Conservation (phyloP, 2,329 filamentous ascomycete genomes). For the Pochonia chlamydosporia region DNA sequence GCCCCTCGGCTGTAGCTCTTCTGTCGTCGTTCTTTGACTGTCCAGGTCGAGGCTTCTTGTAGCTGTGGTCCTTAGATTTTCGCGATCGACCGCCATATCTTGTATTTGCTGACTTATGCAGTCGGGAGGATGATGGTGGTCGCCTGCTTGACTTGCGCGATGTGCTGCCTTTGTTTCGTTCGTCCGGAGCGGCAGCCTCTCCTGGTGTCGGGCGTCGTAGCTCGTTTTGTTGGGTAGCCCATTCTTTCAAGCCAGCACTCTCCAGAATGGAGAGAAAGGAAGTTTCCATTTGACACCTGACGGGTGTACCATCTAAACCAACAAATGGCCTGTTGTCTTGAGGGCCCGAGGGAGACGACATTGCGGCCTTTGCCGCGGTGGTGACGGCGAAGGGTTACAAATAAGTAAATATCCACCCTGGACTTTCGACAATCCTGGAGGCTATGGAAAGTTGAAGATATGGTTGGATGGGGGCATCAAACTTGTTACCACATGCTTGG, state of each 20-base stretch:
- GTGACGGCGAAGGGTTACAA: too few relatives aligned
- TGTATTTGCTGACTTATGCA: not conserved
- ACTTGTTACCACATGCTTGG: too few relatives aligned
- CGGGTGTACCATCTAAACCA: conserved; percentile 7
- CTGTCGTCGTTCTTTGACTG: not conserved
- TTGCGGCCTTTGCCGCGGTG: too few relatives aligned
- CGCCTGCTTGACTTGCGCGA: not conserved
- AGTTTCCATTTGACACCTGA: conserved; percentile 10
- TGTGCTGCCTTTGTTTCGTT: not conserved
- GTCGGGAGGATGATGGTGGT: not conserved
- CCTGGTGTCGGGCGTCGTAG: not conserved
- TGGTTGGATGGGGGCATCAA: too few relatives aligned
- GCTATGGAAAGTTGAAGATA: too few relatives aligned
- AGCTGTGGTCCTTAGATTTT: not conserved
- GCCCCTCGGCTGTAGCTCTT: not conserved
- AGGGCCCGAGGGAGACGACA: not conserved
- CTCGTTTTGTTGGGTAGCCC: conserved; percentile 7
- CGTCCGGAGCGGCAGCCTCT: not conserved
- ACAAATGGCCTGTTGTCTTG: conserved; percentile 4
- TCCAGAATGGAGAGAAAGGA: conserved; percentile 10
- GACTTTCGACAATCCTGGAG: too few relatives aligned
- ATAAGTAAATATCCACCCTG: too few relatives aligned
- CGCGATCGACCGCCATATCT: not conserved
- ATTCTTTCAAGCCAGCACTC: conserved; percentile 10
- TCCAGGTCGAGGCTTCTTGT: not conserved